These are phyloP conservation scores for Handroanthus guayacan DNA, from an alignment of 257 asterid species.

Conservation along the genomic window DNA sequence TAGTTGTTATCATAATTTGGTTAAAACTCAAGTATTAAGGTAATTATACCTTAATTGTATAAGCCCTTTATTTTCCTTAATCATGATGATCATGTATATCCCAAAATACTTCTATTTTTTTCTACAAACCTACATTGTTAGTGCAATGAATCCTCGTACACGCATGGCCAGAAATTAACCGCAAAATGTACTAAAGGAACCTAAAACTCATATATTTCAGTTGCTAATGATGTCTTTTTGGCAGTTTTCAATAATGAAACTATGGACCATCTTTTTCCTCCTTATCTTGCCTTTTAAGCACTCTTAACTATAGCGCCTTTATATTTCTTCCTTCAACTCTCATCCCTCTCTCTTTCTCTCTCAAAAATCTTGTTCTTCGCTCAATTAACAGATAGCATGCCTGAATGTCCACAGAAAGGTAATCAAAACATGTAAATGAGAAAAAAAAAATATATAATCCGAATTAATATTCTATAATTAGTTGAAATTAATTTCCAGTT, in stretches of 20 bases:
- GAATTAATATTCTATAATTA: too few species aligned
- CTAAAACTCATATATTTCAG: conserved; percentile 30
- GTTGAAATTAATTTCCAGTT: too few species aligned
- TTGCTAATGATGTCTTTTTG: conserved; percentile 38
- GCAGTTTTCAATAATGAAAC: conserved; percentile 40
- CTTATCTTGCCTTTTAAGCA: conserved; percentile 87
- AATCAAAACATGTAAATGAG: not conserved
- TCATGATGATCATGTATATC: not conserved
- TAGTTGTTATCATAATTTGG: too few species aligned
- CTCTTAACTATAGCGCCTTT: conserved; percentile 42
- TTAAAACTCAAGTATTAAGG: too few species aligned
- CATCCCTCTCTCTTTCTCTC: conserved; percentile 40
- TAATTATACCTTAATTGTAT: not conserved
- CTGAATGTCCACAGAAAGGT: conserved; percentile 96
- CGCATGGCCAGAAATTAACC: conserved; percentile 23
- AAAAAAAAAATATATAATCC: too few species aligned
- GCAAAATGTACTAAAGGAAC: conserved; percentile 13
- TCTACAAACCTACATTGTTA: not conserved
- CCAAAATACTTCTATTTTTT: not conserved
- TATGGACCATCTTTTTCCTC: conserved; percentile 53
- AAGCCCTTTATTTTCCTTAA: not conserved
- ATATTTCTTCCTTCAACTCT: conserved; percentile 40
- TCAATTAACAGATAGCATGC: conserved; percentile 64
- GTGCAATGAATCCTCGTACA: conserved; percentile 56
- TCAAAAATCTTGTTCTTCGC: conserved; percentile 41